Percentiles rank a stretch among this genome's conserved stretches.
Conservation (phyloP, 331 rosid genomes). For the Telfairia occidentalis region DNA sequence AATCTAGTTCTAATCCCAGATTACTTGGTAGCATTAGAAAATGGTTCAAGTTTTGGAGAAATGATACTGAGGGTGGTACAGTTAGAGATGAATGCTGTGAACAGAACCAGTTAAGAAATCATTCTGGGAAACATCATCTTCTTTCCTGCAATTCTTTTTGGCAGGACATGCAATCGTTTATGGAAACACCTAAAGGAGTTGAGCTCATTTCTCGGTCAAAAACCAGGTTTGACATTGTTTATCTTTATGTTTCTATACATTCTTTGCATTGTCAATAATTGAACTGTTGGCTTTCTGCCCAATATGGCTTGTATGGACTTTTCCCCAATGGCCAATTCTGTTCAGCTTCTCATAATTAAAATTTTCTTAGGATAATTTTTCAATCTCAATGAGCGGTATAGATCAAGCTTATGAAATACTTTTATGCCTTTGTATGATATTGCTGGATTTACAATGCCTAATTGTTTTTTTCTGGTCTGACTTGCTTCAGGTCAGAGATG, state of each 20-base stretch:
- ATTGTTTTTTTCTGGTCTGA: conserved; percentile 7
- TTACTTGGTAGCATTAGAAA: conserved; percentile 27
- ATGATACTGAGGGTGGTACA: conserved; percentile 12
- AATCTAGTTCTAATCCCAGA: conserved; percentile 18
- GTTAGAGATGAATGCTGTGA: conserved; percentile 21
- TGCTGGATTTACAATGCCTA: not conserved
- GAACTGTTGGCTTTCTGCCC: not conserved
- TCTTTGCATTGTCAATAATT: not conserved
- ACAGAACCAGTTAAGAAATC: conserved; percentile 13
- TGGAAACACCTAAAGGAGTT: conserved; percentile 44
- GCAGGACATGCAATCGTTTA: conserved; percentile 48
- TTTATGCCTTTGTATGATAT: not conserved
- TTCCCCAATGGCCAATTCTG: not conserved
- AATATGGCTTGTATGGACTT: not conserved
- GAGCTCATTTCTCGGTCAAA: conserved; percentile 38
- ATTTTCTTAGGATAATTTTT: not conserved
- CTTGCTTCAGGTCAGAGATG: conserved; percentile 54
- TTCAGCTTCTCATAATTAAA: not conserved
- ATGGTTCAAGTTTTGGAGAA: conserved; percentile 40
- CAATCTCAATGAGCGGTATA: not conserved
- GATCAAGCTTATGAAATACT: not conserved
- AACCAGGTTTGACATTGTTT: conserved; percentile 50
- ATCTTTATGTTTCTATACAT: not conserved
- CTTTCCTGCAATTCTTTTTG: conserved; percentile 49
- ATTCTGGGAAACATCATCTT: conserved; percentile 24